Base-by-base conservation (phyloP, 257 asterid genomes). In the Thymus quinquecostatus region DNA sequence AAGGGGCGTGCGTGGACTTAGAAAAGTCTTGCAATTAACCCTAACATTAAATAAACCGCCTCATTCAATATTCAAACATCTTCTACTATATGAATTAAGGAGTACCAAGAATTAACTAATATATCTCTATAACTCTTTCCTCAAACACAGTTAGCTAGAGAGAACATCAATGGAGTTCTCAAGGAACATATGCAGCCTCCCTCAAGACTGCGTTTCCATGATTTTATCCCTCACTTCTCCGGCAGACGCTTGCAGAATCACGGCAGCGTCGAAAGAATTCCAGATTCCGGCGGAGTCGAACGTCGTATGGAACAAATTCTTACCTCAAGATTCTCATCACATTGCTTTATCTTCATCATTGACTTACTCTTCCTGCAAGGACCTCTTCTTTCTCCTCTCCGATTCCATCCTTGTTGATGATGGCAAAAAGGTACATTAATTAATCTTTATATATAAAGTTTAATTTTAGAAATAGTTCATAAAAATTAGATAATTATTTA, bases 221-320 rank as follows among this genome's bases (percentile, higher is more conserved):
- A 74, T 81, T 7, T 40, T 81, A 3, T 74, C 82, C 11, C 43
- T 55, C 13, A 77, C 82, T 10, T 81, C 85, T n/a, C 85, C 85
- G 1, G 8, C 14, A 28, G 85, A 77, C 58, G 70, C 73, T 3
- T 60, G 81, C 77, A 74, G 8, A 58, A 13, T 74, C 21, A 32
- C 66, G 2, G 32, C 14, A 0, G 85, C 74, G 6, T 81, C 82
- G 0, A 70, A 60, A 28, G 66, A 58, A 6, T 69, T 78, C 27
- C 80, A 78, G 8, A 33, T 14, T 4, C 71, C 81, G 0, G 76
- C 76, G 1, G 76, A 68, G 8, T 74, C 76, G 21, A 71, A 81
- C 77, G 36, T 68, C 32, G 71, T 78, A 1, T 81, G 82, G 85
- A 53, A 56, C 59, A 27, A 49, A 41, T 78, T 77, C 78, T 70